Evolutionary conservation across 2,329 filamentous ascomycete species (phyloP).

Genomic region (Chaetomium sp.): DNA sequence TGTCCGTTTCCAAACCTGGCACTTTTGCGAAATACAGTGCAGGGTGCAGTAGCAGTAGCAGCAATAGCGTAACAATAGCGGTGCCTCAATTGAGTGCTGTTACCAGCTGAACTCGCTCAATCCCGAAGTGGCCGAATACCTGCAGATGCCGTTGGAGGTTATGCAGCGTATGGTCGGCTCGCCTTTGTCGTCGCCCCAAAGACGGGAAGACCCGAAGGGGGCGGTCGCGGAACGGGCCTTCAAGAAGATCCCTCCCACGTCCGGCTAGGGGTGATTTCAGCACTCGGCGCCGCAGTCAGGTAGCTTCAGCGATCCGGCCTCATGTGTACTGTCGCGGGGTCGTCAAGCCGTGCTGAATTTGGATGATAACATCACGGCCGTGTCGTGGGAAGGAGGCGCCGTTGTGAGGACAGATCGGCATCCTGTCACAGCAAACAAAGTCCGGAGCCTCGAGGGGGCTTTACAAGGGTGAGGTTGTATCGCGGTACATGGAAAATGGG

Average conservation of each 20-base stretch:
- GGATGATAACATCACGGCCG: conserved; percentile 16
- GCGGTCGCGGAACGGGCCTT: conserved; percentile 3
- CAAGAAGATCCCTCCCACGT: not conserved
- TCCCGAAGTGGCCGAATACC: not conserved
- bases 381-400: conserved; percentile 9
- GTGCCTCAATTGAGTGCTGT: not conserved
- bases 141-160: conserved; percentile 3
- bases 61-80: not conserved
- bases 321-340: not conserved
- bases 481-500: not conserved
- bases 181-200: conserved; percentile 3
- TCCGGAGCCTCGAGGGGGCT: not conserved
- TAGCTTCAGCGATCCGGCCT: not conserved
- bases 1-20: not conserved
- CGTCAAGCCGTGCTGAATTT: conserved; percentile 11
- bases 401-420: conserved; percentile 20
- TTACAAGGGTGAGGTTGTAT: conserved; percentile 25
- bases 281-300: not conserved
- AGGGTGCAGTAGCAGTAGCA: not conserved
- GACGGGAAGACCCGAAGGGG: conserved; percentile 7
- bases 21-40: not conserved
- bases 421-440: not conserved
- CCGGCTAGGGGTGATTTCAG: not conserved
- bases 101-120: not conserved
- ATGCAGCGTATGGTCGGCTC: not conserved